Conservation (phyloP, 371 early-diverging fungal species). For the Funneliformis caledonium region DNA sequence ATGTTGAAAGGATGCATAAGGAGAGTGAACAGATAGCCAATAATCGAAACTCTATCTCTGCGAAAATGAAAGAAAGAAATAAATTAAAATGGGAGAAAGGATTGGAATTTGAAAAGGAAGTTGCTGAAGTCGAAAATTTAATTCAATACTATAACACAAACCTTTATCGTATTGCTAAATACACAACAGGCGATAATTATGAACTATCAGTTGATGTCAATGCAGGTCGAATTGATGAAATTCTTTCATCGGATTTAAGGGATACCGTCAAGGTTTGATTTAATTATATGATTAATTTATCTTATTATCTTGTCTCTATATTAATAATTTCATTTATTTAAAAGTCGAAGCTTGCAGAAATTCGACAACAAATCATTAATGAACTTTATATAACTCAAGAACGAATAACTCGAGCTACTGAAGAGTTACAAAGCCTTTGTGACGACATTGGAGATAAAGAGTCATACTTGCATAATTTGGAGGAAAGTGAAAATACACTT, state of each 20-base stretch:
- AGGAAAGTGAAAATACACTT: conserved; percentile 12
- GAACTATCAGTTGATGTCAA: conserved; percentile 3
- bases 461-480: conserved; percentile 2
- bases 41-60: conserved; percentile 1
- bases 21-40: conserved; percentile 37
- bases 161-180: conserved; percentile 10
- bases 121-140: background rate
- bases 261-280: background rate
- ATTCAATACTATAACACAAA: conserved; percentile 6
- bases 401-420: conserved; percentile 1
- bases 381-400: conserved; percentile 25
- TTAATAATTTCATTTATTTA: background rate
- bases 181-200: background rate
- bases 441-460: conserved; percentile 17
- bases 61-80: background rate
- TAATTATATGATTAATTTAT: background rate
- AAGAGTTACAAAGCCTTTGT: background rate
- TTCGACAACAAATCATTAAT: conserved; percentile 11
- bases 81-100: conserved; percentile 17
- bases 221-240: conserved; percentile 7
- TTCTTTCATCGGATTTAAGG: conserved; percentile 18
- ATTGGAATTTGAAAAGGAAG: conserved; percentile 9
- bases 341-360: background rate
- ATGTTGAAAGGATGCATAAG: conserved; percentile 41
- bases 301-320: background rate